Conservation (phyloP, 2,329 filamentous ascomycete species). For the Aureobasidium sp. region DNA sequence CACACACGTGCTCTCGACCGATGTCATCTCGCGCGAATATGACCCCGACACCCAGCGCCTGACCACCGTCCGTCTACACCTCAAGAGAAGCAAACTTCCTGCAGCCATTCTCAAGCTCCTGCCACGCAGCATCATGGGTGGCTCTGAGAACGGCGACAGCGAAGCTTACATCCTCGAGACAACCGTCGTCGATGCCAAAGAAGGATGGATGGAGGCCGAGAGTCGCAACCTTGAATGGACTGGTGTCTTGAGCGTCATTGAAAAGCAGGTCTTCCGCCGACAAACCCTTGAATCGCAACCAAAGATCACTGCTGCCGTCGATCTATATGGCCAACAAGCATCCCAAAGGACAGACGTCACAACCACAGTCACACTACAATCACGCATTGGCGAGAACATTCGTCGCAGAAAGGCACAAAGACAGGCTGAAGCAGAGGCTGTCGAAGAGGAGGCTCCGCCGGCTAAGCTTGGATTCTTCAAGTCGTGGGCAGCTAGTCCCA, state of each 20-base stretch:
- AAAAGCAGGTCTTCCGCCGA: constrained; percentile 61
- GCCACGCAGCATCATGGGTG: constrained; percentile 59
- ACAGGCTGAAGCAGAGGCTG: constrained; percentile 31
- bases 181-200: constrained; percentile 66
- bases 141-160: constrained; percentile 46
- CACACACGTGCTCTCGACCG: constrained; percentile 72
- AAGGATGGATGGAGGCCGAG: constrained; percentile 78
- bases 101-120: constrained; percentile 66
- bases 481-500: constrained; percentile 58
- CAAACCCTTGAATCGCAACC: constrained; percentile 26
- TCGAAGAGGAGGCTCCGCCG: constrained; percentile 34
- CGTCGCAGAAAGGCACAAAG: constrained; percentile 42
- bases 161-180: constrained; percentile 75
- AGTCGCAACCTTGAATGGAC: constrained; percentile 76
- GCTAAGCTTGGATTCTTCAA: constrained; percentile 49
- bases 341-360: constrained; percentile 53
- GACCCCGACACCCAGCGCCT: constrained; percentile 66
- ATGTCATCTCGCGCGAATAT: constrained; percentile 67
- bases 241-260: constrained; percentile 70
- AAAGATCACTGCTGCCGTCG: not conserved
- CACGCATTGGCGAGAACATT: constrained; percentile 60
- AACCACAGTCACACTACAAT: constrained; percentile 66
- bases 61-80: constrained; percentile 68
- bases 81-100: constrained; percentile 73
- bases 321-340: constrained; percentile 4